Evolutionary conservation across 106 monocot genomes (phyloP), one percentile per base, ranked within the genome.

Genomic region (Apostasia shenzhenica): DNA sequence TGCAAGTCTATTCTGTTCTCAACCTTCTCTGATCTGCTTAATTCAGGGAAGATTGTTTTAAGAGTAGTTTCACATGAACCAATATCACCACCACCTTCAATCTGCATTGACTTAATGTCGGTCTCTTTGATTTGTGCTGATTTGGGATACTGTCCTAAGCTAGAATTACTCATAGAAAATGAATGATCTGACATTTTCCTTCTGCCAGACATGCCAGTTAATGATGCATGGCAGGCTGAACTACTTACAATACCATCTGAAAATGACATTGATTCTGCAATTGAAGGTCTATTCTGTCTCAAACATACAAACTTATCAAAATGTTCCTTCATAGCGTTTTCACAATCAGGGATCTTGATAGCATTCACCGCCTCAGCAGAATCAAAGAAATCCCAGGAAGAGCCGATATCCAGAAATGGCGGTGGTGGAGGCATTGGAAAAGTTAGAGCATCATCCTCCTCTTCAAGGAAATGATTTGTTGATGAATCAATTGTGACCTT

Each of bases 311-410:
- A 64, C 48, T 54, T 69, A 67, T 37, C 47, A 42, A 42, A 59
- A 53, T 41, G 57, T 12, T 59, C 48, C 40, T 47, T 70, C 14
- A 54, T 40, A 7, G 57, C 52, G 45, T 41, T 64, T 57, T 63
- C 66, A 55, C 66, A 61, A 61, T 54, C 60, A 13, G 54, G 5
- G 57, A 57, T 37, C 43, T 49, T 44, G 14, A 10, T 48, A 45
- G 60, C 55, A 3, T 59, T 63, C 10, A 42, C 67, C 2, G 72
- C 56, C 71, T 57, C 71, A 37, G 42, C 42, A 13, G 84, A 70
- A 66, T 76, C 69, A 51, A 84, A 84, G 56, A 79, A 84, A 59
- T 84, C 83, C 81, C 83, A 88, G 1, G 80, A 75, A 42, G 72
- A 60, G 3, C 64, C 74, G 9, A 44, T 47, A 14, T 78, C 80